Base-by-base conservation (phyloP, 176 grass and related monocot species). In the Phoenix dactylifera region DNA sequence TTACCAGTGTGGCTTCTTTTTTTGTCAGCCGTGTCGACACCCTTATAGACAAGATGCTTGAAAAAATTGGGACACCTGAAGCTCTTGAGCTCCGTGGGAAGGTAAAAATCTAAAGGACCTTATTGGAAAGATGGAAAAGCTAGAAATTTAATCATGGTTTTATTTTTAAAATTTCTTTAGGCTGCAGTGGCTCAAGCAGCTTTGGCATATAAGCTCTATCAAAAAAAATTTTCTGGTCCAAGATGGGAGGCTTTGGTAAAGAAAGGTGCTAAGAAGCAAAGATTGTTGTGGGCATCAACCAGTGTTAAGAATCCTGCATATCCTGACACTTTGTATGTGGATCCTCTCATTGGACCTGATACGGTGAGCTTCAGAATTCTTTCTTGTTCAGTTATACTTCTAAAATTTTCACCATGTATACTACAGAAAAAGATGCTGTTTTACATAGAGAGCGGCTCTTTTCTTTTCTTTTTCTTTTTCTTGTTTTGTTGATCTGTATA, bases 181-280 rank as follows among this genome's bases (percentile, higher is more conserved):
- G 94, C 94, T 76, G 94, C 94, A 1, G 94, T 98, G 16, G 94
- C 88, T 50, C 94, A 98, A 58, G 94, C 94, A 17, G 86, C 84
- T 76, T 64, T 98, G 51, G 94, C 94, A 50, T 93, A 98, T 64
- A 83, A 93, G 64, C 85, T 93, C 28, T 98, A 98, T 78, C 82
- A 79, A 35, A 82, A 98, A 79, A 98, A 98, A 76, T 98, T 98
- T 59, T 98, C 94, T 54, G 94, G 94, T 20, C 94, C 94, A 4
- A 86, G 94, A 52, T 98, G 94, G 94, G 94, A 98, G 53, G 88
- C 88, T 66, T 89, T 98, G 73, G 94, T 82, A 3, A 98, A 98
- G 74, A 98, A 98, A 66, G 94, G 94, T 68, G 94, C 94, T 22
- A 98, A 83, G 84, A 98, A 98, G 64, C 94, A 98, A 76, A 85